phyloP scores from a whole-genome alignment of 305 asterid species.

The Solanum hybrid region DNA sequence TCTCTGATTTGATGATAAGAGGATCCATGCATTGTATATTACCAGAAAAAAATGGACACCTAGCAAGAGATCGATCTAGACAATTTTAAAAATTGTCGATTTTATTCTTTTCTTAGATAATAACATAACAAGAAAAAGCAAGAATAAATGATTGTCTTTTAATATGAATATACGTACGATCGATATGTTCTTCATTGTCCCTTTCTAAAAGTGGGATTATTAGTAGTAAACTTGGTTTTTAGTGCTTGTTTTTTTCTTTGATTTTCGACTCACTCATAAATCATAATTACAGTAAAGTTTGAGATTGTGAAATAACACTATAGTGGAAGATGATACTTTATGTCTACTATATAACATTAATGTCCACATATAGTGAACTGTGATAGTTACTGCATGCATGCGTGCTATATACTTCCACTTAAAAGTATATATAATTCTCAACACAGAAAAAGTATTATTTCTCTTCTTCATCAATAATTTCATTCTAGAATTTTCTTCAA shows the following conservation, averaged over 20 bases:
- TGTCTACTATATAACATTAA: neutral
- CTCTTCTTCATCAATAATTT: neutral
- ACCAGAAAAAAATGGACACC: neutral
- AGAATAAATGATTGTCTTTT: neutral
- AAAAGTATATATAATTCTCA: neutral
- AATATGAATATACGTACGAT: neutral
- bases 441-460: neutral
- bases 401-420: neutral
- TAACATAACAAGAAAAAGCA: neutral
- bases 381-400: slow-evolving; percentile 1
- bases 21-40: neutral
- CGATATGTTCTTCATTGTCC: neutral
- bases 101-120: neutral
- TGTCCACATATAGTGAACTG: neutral
- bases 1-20: neutral
- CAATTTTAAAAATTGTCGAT: neutral
- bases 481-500: slow-evolving; percentile 1
- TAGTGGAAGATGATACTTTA: neutral
- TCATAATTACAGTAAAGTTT: neutral
- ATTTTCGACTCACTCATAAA: neutral
- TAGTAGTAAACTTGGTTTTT: neutral
- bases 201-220: neutral
- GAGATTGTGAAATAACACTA: neutral
- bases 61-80: neutral
- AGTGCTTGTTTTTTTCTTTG: neutral